Evolutionary conservation across 2,329 filamentous ascomycete species (phyloP).

Genomic region (Fusarium pseudonygamai): DNA sequence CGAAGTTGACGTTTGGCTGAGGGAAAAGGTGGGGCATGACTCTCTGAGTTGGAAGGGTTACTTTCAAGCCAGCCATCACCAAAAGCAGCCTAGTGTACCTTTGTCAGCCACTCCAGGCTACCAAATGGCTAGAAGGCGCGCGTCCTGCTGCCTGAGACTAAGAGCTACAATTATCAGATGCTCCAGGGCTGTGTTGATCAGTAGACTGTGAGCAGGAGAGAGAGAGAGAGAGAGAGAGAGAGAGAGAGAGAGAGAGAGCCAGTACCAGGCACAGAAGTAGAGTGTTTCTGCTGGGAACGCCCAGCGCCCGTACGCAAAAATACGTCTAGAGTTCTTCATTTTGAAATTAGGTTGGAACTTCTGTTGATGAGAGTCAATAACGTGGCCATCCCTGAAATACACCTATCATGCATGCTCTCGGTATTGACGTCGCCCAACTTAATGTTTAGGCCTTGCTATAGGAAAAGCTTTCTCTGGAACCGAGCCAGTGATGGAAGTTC

Average conservation of each 20-base stretch:
- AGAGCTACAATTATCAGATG: neutral
- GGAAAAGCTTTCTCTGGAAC: neutral
- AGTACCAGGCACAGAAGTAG: neutral
- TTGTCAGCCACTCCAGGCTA: conserved; percentile 32
- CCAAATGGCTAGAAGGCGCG: conserved; percentile 31
- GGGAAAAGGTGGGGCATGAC: conserved; percentile 23
- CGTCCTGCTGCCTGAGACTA: conserved; percentile 28
- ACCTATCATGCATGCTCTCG: neutral
- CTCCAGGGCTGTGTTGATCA: neutral
- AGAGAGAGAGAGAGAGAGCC: neutral
- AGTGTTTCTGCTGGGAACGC: neutral
- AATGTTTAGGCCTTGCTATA: neutral
- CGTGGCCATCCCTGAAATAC: neutral
- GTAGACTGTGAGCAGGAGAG: neutral
- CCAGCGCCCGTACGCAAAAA: neutral
- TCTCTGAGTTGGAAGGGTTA: conserved; percentile 17
- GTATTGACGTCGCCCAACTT: neutral
- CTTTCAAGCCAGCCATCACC: conserved; percentile 6
- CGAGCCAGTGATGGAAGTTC: neutral
- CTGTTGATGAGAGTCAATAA: neutral
- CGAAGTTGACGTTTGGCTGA: conserved; percentile 35
- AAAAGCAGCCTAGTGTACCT: conserved; percentile 14
- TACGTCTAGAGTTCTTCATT: neutral
- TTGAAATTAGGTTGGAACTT: neutral
- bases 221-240: neutral